Base-by-base conservation (phyloP, 2,329 filamentous ascomycete species). In the Botryosphaeria dothidea region DNA sequence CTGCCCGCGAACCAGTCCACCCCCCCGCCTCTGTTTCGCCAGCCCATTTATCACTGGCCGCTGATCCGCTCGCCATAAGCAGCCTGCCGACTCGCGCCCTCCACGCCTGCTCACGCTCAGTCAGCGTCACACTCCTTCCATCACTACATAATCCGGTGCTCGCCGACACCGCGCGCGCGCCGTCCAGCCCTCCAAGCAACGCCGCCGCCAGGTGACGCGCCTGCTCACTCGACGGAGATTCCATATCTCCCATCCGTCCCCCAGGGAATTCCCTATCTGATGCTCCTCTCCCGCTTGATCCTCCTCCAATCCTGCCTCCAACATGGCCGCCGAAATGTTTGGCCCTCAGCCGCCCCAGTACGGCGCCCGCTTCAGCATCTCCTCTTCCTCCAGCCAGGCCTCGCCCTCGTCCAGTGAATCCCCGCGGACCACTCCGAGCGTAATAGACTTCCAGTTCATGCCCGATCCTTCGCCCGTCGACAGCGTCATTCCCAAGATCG, bases 401-500 rank as follows among this genome's bases (percentile, higher is more conserved):
- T 79, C 77, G 65, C 78, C 77, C 72, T 75, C 76, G 54, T 78
- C 77, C 49, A 78, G 75, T 71, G 77, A 78, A 56, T 79, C 77
- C 23, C 75, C 77, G 8, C 71, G 73, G 41, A 73, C 72, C 62
- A 75, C 74, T 11, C 72, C 76, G 34, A 75, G 62, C 52, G 38
- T 60, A 15, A 60, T 60, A 46, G 56, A 60, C 71, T 19, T 78
- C 77, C 69, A 65, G 72, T 71, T 72, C 19, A 69, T 69, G 57
- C 69, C 72, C 41, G 46, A 66, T 43, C 66, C 68, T 57, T 66
- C 67, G 36, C 73, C 71, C 23, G 23, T 45, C 31, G 71, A 77
- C 64, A 75, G 80, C 29, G 73, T 84, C 41, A 74, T 79, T 11
- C 83, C 84, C 23, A 86, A 87, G 75, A 75, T 85, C 46, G 84